Evolutionary conservation across 148 eudicot species (phyloP).

Genomic region (Diospyros kaki): DNA sequence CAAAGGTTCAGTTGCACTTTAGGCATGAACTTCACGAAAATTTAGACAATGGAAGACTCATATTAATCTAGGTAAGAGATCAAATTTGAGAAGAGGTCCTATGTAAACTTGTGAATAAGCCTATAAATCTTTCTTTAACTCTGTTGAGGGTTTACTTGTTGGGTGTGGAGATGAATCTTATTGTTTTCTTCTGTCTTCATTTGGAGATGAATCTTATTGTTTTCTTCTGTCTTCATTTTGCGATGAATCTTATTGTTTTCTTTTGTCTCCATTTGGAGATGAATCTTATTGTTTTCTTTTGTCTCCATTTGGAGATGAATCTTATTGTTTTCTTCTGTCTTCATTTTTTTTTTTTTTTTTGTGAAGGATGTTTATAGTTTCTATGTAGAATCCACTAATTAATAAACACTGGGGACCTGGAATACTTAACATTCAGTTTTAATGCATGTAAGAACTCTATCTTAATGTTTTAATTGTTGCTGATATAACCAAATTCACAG

Average conservation of each 20-base stretch:
- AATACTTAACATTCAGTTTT: neutral
- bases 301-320: conserved; percentile 8
- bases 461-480: neutral
- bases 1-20: no score
- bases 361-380: neutral
- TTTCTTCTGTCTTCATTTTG: no score
- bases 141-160: conserved; percentile 4
- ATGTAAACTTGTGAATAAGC: no score
- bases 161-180: neutral
- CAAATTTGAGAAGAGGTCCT: no score
- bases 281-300: no score
- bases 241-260: no score
- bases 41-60: no score
- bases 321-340: neutral
- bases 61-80: no score
- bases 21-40: no score
- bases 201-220: no score
- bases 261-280: no score
- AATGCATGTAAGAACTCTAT: neutral
- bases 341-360: neutral
- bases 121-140: neutral
- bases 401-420: neutral
- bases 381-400: neutral
- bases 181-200: no score
- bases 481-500: conserved; percentile 28